A percentile compares a stretch with the other conserved stretches of the same genome.
Conservation (phyloP, 2,329 filamentous ascomycete genomes). For the Hypocrella siamensis region DNA sequence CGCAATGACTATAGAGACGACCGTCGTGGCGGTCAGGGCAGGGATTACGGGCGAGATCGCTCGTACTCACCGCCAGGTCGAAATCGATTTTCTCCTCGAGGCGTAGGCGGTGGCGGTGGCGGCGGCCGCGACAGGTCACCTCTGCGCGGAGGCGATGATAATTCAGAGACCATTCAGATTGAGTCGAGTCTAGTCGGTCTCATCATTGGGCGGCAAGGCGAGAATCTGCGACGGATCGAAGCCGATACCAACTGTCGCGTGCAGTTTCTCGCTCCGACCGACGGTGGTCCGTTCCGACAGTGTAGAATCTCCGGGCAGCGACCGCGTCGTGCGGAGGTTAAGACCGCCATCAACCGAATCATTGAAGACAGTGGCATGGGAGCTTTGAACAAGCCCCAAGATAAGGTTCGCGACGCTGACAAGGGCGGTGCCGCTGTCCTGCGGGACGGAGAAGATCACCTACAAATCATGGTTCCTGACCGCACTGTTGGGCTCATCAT, state of each 20-base stretch:
- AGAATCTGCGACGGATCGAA: constrained; percentile 77
- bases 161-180: constrained; percentile 69
- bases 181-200: constrained; percentile 77
- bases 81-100: constrained; percentile 45
- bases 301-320: constrained; percentile 73
- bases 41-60: constrained; percentile 43
- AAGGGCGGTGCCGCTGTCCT: constrained; percentile 30
- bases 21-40: constrained; percentile 44
- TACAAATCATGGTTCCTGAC: constrained; percentile 91
- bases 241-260: constrained; percentile 68
- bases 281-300: constrained; percentile 59
- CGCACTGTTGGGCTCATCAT: constrained; percentile 87
- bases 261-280: constrained; percentile 69
- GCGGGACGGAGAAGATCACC: constrained; percentile 67
- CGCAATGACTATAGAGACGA: constrained; percentile 68
- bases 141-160: constrained; percentile 42
- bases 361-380: constrained; percentile 59
- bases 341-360: constrained; percentile 70
- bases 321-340: constrained; percentile 59
- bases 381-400: constrained; percentile 27
- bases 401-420: constrained; percentile 23
- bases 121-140: constrained; percentile 45
- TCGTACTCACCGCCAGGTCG: constrained; percentile 54
- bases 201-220: constrained; percentile 80
- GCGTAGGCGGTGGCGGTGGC: constrained; percentile 19